A percentile compares a stretch with the other conserved stretches of the same genome.
Conservation (phyloP, 257 asterid species). For the Hygrophila difformis region DNA sequence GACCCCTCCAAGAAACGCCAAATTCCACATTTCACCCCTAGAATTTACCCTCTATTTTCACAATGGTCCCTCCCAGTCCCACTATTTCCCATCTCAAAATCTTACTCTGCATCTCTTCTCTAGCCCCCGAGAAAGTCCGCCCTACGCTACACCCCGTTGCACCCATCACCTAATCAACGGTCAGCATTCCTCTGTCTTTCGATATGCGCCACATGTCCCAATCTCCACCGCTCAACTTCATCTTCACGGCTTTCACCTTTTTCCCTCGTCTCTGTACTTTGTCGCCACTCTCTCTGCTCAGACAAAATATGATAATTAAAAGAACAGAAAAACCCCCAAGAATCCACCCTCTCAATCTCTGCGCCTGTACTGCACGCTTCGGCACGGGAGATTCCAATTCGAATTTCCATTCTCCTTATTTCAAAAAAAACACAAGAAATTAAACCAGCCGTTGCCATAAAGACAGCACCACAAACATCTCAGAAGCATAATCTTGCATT, state of each 20-base stretch:
- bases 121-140: too few species aligned
- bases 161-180: too few species aligned
- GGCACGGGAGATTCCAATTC: constrained; percentile 21
- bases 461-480: constrained; percentile 18
- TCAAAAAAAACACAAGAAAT: constrained; percentile 13
- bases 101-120: too few species aligned
- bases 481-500: constrained; percentile 13
- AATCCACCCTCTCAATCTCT: neutral
- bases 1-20: constrained; percentile 11
- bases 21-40: constrained; percentile 7
- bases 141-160: too few species aligned
- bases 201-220: constrained; percentile 7
- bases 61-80: neutral
- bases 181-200: too few species aligned
- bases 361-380: constrained; percentile 18
- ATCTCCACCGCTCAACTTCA: constrained; percentile 7
- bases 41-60: constrained; percentile 2
- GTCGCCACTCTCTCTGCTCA: constrained; percentile 29
- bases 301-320: constrained; percentile 12
- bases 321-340: constrained; percentile 5
- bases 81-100: too few species aligned
- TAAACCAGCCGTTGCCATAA: too few species aligned
- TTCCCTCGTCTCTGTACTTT: constrained; percentile 19
- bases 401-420: constrained; percentile 13
- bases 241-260: constrained; percentile 9